A percentile compares a stretch with the other conserved stretches of the same genome.
phyloP scores from a whole-genome alignment of 208 protist species.

The Trypanosoma rangeli region DNA sequence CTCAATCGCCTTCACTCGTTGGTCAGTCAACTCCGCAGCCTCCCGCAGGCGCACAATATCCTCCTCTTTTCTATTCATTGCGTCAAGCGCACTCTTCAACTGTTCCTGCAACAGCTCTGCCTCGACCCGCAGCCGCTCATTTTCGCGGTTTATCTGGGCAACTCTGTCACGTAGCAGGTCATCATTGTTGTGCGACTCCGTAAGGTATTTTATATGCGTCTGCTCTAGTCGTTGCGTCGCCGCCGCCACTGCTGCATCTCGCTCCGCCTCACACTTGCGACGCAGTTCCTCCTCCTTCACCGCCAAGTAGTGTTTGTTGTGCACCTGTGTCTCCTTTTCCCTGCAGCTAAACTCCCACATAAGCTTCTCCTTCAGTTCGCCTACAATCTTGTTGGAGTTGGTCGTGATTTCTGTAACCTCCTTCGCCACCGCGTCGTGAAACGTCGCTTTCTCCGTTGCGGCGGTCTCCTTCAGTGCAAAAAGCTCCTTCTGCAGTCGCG shows the following conservation, averaged over 20 bases:
- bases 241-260: slow-evolving; percentile 66
- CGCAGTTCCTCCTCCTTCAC: slow-evolving; percentile 62
- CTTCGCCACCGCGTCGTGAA: slow-evolving; percentile 66
- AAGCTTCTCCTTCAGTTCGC: slow-evolving; percentile 64
- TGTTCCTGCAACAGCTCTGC: slow-evolving; percentile 65
- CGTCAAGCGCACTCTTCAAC: slow-evolving; percentile 41
- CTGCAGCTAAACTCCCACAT: slow-evolving; percentile 56
- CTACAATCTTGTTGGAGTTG: slow-evolving; percentile 58
- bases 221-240: slow-evolving; percentile 65
- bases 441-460: slow-evolving; percentile 59
- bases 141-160: slow-evolving; percentile 56
- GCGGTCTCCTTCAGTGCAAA: slow-evolving; percentile 49
- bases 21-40: slow-evolving; percentile 39
- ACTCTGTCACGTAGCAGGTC: slow-evolving; percentile 63
- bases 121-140: slow-evolving; percentile 72
- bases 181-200: slow-evolving; percentile 56
- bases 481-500: slow-evolving; percentile 60
- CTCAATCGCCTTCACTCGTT: slow-evolving; percentile 60
- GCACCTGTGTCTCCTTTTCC: slow-evolving; percentile 49
- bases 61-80: slow-evolving; percentile 43
- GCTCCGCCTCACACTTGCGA: slow-evolving; percentile 61
- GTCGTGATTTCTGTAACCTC: slow-evolving; percentile 70
- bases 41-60: slow-evolving; percentile 47
- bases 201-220: slow-evolving; percentile 56
- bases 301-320: slow-evolving; percentile 52